Percentiles rank a stretch among this genome's conserved stretches.
phyloP scores from a whole-genome alignment of 2,329 filamentous ascomycete genomes.

The Alternaria atra region DNA sequence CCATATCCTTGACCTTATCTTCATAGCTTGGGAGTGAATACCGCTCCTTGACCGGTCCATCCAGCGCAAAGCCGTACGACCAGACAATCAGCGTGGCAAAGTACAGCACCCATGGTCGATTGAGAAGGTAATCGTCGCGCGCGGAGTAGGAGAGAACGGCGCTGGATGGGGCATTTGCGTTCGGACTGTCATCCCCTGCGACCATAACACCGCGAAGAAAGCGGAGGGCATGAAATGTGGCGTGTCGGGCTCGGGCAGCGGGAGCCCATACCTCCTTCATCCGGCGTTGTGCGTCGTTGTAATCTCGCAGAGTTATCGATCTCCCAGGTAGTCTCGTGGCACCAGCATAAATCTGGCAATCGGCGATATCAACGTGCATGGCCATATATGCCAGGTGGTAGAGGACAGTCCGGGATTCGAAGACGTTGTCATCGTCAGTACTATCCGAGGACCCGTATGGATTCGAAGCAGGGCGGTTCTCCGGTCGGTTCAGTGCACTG shows the following conservation, averaged over 20 bases:
- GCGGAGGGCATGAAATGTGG: slow-evolving; percentile 89
- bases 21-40: slow-evolving; percentile 66
- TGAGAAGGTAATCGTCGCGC: slow-evolving; percentile 86
- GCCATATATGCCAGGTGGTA: slow-evolving; percentile 97
- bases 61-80: slow-evolving; percentile 91
- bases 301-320: slow-evolving; percentile 82
- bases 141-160: slow-evolving; percentile 72
- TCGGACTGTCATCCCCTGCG: slow-evolving; percentile 60
- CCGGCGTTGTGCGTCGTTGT: slow-evolving; percentile 78
- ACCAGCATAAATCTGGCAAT: slow-evolving; percentile 94
- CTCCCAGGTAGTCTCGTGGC: slow-evolving; percentile 86
- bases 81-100: slow-evolving; percentile 92
- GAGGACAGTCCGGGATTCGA: slow-evolving; percentile 86
- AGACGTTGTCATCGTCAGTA: slow-evolving; percentile 72
- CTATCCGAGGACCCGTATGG: slow-evolving; percentile 44
- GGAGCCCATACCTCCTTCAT: slow-evolving; percentile 93
- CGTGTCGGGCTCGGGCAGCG: slow-evolving; percentile 85
- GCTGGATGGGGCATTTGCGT: slow-evolving; percentile 35
- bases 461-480: slow-evolving; percentile 41
- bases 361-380: slow-evolving; percentile 96
- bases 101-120: slow-evolving; percentile 94
- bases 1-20: slow-evolving; percentile 80
- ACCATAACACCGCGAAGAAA: slow-evolving; percentile 85
- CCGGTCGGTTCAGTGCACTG: slow-evolving; percentile 72
- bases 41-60: slow-evolving; percentile 72